Evolutionary conservation across 495 filamentous ascomycete species (phyloP), one percentile per base, ranked within the genome.

Genomic region (Penicillium ochrochloron): DNA sequence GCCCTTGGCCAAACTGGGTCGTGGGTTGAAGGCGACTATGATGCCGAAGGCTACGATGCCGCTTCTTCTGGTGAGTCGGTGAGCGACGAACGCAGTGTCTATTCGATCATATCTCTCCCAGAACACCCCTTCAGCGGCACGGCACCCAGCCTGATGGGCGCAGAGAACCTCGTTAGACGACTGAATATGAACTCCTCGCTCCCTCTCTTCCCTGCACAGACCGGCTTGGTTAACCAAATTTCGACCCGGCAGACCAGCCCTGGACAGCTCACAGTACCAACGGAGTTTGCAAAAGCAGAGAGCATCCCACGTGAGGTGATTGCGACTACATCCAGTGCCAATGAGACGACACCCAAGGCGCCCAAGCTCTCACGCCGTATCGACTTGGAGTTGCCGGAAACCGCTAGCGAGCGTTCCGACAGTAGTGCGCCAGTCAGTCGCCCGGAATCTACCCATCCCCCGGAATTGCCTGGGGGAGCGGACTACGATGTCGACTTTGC

Each of bases 101-200:
- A 76, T 65, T 77, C 79, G 64, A 66, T 80, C 61, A 67, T 79
- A 44, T 80, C 80, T 67, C 77, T 80, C 66, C 76, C 78, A 57
- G 71, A 74, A 61, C 66, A 76, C 64, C 74, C 75, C 19, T 69
- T 79, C 61, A 69, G 72, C 59, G 76, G 75, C 61, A 78, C 78
- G 51, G 83, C 83, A 54, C 74, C 86, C 37, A 91, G 88, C 73
- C 76, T 91, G 37, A 81, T 87, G 64, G 89, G 88, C 42, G 83
- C 89, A 57, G 89, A 90, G 75, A 88, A 85, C 12, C 74, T 90
- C 63, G 86, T 92, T 64, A 82, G 85, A 64, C 83, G 87, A 66
- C 76, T 92, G 57, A 84, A 90, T 66, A 90, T 91, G 87, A 83
- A 83, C 60, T 89, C 88, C 56, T 76, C 73, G 64, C 68, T 73